Evolutionary conservation across 495 filamentous ascomycete species (phyloP).

Genomic region (Penicillium robsamsonii): DNA sequence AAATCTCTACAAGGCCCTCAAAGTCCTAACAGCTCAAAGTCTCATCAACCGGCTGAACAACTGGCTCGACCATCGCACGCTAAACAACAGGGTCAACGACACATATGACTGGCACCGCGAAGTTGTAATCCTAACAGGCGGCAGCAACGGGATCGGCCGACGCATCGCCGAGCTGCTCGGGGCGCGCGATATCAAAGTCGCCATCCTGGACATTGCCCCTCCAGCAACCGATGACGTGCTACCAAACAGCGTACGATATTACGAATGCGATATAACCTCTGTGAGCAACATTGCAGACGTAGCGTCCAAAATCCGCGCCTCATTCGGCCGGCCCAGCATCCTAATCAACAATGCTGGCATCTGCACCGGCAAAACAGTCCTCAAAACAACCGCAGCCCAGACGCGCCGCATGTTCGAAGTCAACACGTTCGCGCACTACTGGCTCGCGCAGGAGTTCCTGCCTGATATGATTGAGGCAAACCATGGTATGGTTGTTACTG

Average conservation of each 20-base stretch:
- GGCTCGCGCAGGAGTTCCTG: constrained; percentile 62
- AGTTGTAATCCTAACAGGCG: constrained; percentile 70
- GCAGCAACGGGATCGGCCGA: constrained; percentile 66
- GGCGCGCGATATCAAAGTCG: constrained; percentile 57
- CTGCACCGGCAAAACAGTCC: constrained; percentile 57
- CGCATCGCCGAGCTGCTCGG: constrained; percentile 59
- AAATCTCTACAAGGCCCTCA: constrained; percentile 26
- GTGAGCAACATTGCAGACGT: constrained; percentile 44
- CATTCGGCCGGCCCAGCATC: constrained; percentile 63
- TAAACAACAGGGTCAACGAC: constrained; percentile 62
- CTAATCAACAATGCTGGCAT: constrained; percentile 77
- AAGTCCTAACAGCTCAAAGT: constrained; percentile 35
- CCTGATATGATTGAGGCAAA: constrained; percentile 60
- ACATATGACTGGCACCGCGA: constrained; percentile 67
- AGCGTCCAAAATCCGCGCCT: constrained; percentile 48
- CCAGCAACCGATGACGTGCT: constrained; percentile 48
- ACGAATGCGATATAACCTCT: constrained; percentile 64
- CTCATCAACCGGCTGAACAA: constrained; percentile 46
- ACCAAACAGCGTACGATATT: constrained; percentile 55
- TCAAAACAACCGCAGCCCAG: constrained; percentile 53
- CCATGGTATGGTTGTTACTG: constrained; percentile 74
- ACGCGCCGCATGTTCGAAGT: constrained; percentile 67
- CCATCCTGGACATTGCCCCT: constrained; percentile 66
- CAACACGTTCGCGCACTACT: constrained; percentile 69
- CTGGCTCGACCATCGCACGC: constrained; percentile 50